Evolutionary conservation across 345 rosid species (phyloP), one percentile per base, ranked within the genome.

Genomic region (Gossypium mustelinum): DNA sequence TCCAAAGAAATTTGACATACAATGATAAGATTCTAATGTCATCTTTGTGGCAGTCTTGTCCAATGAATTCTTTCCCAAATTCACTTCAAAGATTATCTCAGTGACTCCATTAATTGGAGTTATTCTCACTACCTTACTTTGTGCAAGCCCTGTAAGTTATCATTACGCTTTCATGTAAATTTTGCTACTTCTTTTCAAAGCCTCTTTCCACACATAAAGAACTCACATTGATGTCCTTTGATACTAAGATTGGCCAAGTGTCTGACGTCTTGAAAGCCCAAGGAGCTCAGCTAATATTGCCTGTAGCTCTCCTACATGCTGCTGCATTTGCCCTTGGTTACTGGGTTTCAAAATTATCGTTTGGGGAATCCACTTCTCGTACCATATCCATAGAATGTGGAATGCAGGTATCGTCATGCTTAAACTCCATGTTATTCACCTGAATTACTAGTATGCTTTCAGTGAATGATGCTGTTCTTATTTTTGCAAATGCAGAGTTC

Each of bases 381-480:
- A 95, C 99, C 76, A 95, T 95, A 75, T 92, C 98, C 68, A 95
- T 95, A 50, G 99, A 95, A 75, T 92, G 98, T 72, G 98, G 98
- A 73, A 95, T 92, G 99, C 98, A 95, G 90, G 99, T 89, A 55
- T 55, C 22, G 7, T 34, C 41, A 34, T 34, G 41, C 7, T 34
- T 34, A 34, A 34, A 34, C 41, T 34, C 41, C 41, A 34, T 34
- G 54, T 1, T 43, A 45, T 67, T 67, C 9, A 18, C n/a, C 34
- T 11, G 16, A 66, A 34, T 5, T 18, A 44, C 5, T 3, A 20
- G 4, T 5, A 14, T 44, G 72, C 72, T 68, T 55, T 47, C 7
- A 18, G 16, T 10, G 51, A 47, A 47, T 11, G 7, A 68, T 9
- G 41, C 17, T 39, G 51, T 43, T 4, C 55, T 10, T 45, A 6